Evolutionary conservation across 2,329 filamentous ascomycete genomes (phyloP).

Genomic region (Aspergillus pseudoviridinutans): DNA sequence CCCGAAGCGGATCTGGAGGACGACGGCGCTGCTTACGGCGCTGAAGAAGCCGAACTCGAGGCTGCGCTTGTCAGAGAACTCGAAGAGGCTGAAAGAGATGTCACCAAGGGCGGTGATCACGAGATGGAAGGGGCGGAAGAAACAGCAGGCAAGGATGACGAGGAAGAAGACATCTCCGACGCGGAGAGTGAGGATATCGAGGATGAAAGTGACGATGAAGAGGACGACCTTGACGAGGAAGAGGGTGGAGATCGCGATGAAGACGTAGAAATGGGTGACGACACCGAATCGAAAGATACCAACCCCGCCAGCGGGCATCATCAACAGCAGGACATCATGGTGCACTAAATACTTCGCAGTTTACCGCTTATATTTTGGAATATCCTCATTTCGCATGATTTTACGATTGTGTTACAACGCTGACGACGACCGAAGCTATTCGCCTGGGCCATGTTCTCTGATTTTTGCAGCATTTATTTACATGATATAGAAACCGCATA

Average conservation of each 20-base stretch:
- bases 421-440: conserved; percentile 22
- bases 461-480: conserved; percentile 18
- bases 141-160: conserved; percentile 43
- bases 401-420: conserved; percentile 28
- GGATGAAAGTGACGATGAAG: conserved; percentile 69
- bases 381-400: conserved; percentile 20
- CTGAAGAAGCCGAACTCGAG: conserved; percentile 77
- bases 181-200: conserved; percentile 76
- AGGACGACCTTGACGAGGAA: conserved; percentile 64
- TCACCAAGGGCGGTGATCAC: conserved; percentile 53
- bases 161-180: conserved; percentile 67
- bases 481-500: conserved; percentile 26
- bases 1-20: conserved; percentile 89
- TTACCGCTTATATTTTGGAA: conserved; percentile 6
- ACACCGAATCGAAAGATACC: conserved; percentile 40
- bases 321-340: conserved; percentile 43
- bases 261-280: conserved; percentile 57
- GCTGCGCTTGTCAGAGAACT: conserved; percentile 55
- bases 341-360: conserved; percentile 33
- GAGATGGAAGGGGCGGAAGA: conserved; percentile 71
- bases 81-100: conserved; percentile 44
- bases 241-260: conserved; percentile 56
- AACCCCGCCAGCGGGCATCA: conserved; percentile 32
- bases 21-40: conserved; percentile 80
- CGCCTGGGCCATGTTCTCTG: conserved; percentile 13